Evolutionary conservation across 441 rosid species (phyloP).

Genomic region (Viola pubescens): DNA sequence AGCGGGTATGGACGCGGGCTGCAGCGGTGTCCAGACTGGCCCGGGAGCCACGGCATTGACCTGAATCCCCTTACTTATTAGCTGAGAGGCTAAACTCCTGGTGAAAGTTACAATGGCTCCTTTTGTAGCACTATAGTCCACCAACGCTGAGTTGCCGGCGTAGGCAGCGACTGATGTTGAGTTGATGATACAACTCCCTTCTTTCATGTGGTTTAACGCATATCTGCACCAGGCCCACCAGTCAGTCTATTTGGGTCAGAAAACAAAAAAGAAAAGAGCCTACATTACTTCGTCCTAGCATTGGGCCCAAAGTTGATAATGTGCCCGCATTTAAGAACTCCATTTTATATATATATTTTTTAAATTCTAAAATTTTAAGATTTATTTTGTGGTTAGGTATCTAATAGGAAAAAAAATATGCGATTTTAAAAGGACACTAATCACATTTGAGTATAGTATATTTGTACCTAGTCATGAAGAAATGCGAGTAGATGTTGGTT

Average conservation of each 20-base stretch:
- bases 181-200: slow-evolving; percentile 63
- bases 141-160: slow-evolving; percentile 29
- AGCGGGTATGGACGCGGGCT: slow-evolving; percentile 41
- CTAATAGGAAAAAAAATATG: no score
- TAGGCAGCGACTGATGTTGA: slow-evolving; percentile 56
- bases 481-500: slow-evolving; percentile 40
- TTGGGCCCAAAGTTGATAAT: no score
- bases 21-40: slow-evolving; percentile 68
- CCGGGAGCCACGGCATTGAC: slow-evolving; percentile 72
- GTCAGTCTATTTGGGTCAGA: no score
- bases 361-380: no score
- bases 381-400: no score
- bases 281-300: no score
- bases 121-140: slow-evolving; percentile 57
- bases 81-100: slow-evolving; percentile 44
- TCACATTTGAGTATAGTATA: no score
- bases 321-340: no score
- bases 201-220: slow-evolving; percentile 59
- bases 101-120: slow-evolving; percentile 66
- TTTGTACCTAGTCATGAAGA: slow-evolving; percentile 29
- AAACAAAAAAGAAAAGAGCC: no score
- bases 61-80: slow-evolving; percentile 37
- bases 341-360: no score
- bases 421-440: no score
- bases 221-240: slow-evolving; percentile 24